Evolutionary conservation across 345 rosid species (phyloP), one percentile per base, ranked within the genome.

Genomic region (Aquilaria malaccensis): DNA sequence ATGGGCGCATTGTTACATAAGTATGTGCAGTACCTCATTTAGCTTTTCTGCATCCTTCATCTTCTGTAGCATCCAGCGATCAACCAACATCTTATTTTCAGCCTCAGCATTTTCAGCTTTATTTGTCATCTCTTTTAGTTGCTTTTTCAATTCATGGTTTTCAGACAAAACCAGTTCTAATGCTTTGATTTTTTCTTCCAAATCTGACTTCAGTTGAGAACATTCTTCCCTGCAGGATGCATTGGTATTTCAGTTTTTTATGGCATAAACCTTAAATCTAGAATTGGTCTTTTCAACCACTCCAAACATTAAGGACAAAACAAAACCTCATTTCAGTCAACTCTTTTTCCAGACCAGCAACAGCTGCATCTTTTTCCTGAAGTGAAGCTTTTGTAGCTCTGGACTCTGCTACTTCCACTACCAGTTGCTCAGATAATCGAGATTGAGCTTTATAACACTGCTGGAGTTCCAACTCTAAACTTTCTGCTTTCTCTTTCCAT

Each of bases 1-100:
- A 37, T 37, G 7, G 43, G 43, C 1, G 43, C 43, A 5, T 37
- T 33, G 60, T 11, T 13, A 49, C 31, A 65, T 43, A 45, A 60
- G 33, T 48, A 59, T 6, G 22, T 22, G 13, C 33, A 11, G n/a
- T 77, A 94, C 99, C 97, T 94, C 96, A n/a, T 90, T 94, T 68
- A 90, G 90, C 59, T 89, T 88, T 73, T 94, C 99, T 7, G 99
- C 97, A 52, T 90, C 97, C 76, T 90, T 79, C 97, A 94, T 94
- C 79, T 94, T 94, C 71, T 94, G 89, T 70, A 94, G 73, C 97
- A 94, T 94, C 99, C 95, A 94, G 37, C 95, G 89, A 72, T 94
- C 97, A 58, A 94, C 56, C 46, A 94, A 68, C 89, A 84, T 86
- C 78, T 85, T 90, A 60, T 94, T 90, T 71, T 94, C 99, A 59